These are phyloP conservation scores for Gigaspora rosea DNA, from an alignment of 192 early-diverging fungal species.

Conservation along the genomic window DNA sequence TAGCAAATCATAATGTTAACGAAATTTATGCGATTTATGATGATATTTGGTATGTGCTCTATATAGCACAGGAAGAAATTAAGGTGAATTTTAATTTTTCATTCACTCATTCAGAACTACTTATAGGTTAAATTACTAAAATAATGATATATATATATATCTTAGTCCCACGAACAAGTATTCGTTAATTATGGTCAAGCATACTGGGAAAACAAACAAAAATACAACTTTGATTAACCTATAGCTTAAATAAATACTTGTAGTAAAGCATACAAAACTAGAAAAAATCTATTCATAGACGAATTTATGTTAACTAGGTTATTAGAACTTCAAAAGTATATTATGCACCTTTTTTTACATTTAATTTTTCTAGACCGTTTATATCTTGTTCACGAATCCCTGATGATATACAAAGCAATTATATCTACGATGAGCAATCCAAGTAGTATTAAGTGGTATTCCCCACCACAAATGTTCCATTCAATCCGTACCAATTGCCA, in stretches of 20 bases:
- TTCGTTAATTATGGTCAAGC: constrained; percentile 27
- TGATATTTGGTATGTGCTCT: constrained; percentile 16
- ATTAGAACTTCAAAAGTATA: not conserved
- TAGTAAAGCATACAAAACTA: not conserved
- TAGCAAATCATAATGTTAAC: constrained; percentile 24
- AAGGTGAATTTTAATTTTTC: constrained; percentile 7
- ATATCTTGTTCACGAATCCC: constrained; percentile 15
- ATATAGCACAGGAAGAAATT: not conserved
- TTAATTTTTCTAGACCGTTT: constrained; percentile 21
- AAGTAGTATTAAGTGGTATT: constrained; percentile 22
- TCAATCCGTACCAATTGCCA: not conserved
- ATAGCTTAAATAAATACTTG: no score
- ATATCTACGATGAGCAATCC: constrained; percentile 3
- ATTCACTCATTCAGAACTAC: not conserved
- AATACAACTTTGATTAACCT: not conserved
- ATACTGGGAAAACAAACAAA: constrained; percentile 24
- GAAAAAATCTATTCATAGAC: not conserved
- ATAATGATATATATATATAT: not conserved
- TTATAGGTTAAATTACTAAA: not conserved
- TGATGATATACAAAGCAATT: constrained; percentile 20
- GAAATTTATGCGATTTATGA: constrained; percentile 18
- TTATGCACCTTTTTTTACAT: constrained; percentile 30
- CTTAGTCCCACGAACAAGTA: constrained; percentile 24
- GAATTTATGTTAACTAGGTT: not conserved
- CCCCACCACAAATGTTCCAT: constrained; percentile 32